Percentiles rank a stretch among this genome's conserved stretches.
These are phyloP conservation scores for Novymonas esmeraldas DNA, from an alignment of 208 protist species.

Conservation along the genomic window DNA sequence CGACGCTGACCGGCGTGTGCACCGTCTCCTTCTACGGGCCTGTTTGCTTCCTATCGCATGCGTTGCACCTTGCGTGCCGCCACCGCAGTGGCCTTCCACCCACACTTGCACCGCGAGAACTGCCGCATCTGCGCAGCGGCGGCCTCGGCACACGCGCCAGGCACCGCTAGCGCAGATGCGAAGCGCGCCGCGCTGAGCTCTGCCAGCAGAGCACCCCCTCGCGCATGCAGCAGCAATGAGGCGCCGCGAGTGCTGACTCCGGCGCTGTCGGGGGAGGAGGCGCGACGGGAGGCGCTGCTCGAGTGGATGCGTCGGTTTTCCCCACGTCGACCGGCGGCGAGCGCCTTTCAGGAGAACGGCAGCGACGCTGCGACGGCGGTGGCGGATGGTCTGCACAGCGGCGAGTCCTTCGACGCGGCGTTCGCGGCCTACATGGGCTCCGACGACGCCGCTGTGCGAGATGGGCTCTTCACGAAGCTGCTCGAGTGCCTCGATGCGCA, in stretches of 20 bases:
- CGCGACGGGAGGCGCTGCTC: constrained; percentile 12
- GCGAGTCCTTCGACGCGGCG: constrained; percentile 1
- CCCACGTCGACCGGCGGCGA: too few species aligned
- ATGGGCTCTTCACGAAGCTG: constrained; percentile 7
- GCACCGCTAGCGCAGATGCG: too few species aligned
- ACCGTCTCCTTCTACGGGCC: too few species aligned
- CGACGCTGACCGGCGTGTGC: too few species aligned
- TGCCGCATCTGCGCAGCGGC: constrained; percentile 47
- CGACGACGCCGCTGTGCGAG: not conserved
- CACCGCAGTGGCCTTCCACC: constrained; percentile 23
- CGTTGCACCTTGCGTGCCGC: not conserved
- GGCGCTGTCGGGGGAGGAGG: constrained; percentile 10
- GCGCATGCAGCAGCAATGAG: too few species aligned
- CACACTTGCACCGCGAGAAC: constrained; percentile 45
- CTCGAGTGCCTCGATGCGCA: constrained; percentile 16
- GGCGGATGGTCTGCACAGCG: not conserved
- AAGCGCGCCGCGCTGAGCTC: not conserved
- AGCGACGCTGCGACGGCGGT: too few species aligned
- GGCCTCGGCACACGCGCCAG: not conserved
- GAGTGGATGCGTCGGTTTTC: constrained; percentile 15
- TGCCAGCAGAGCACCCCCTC: too few species aligned
- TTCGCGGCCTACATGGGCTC: constrained; percentile 20
- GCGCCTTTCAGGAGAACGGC: not conserved
- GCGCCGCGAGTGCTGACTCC: too few species aligned
- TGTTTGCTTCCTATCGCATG: not conserved